These are phyloP conservation scores for Colletotrichum phormii DNA, from an alignment of 2,329 filamentous ascomycete species.

Conservation along the genomic window DNA sequence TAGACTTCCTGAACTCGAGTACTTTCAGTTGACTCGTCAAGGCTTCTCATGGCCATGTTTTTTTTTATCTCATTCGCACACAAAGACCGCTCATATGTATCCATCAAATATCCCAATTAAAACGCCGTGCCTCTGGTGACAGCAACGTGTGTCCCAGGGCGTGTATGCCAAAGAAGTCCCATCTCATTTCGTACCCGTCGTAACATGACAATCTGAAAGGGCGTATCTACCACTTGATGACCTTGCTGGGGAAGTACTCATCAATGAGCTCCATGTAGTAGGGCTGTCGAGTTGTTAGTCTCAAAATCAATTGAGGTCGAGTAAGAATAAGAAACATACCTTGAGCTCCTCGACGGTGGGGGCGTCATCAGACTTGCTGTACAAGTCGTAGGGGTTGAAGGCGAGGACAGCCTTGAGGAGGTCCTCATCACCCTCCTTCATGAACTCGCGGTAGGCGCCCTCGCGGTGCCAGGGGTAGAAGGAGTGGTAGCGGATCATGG, in stretches of 20 bases:
- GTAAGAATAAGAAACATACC: not conserved
- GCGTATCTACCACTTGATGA: conserved; percentile 50
- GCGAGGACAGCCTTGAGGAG: conserved; percentile 86
- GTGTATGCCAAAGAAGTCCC: conserved; percentile 9
- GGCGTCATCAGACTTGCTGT: conserved; percentile 89
- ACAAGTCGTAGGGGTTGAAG: conserved; percentile 92
- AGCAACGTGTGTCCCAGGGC: not conserved
- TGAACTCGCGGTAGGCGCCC: conserved; percentile 83
- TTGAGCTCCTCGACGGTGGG: conserved; percentile 83
- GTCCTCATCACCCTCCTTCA: conserved; percentile 82
- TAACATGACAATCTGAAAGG: conserved; percentile 15
- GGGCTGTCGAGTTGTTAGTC: conserved; percentile 40
- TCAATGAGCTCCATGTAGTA: conserved; percentile 57
- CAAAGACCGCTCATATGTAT: conserved; percentile 25
- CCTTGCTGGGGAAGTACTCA: conserved; percentile 55
- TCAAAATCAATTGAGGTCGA: not conserved
- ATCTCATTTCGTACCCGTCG: conserved; percentile 22
- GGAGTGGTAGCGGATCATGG: conserved; percentile 93
- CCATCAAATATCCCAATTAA: conserved; percentile 3
- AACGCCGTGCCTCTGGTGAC: conserved; percentile 26
- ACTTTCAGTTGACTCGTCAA: not conserved
- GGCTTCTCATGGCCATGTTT: conserved; percentile 19
- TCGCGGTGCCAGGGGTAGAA: conserved; percentile 94
- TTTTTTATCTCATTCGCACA: conserved; percentile 5
- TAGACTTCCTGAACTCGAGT: not conserved